Conservation (phyloP, 2,329 filamentous ascomycete genomes). For the Acephala macrosclerotiorum region DNA sequence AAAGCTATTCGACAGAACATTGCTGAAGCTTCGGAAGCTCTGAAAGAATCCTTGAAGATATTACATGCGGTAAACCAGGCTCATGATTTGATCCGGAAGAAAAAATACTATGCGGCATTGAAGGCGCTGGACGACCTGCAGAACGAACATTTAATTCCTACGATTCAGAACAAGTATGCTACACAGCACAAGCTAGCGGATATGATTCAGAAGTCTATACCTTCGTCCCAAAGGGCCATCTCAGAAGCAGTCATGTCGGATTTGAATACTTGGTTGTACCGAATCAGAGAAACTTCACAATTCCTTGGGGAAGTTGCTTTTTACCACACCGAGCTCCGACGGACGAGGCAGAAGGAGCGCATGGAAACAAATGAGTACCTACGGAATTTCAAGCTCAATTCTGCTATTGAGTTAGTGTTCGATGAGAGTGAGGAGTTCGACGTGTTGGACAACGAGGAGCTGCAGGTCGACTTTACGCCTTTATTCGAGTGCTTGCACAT, state of each 20-base stretch:
- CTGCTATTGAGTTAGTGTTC: conserved; percentile 91
- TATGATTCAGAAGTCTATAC: conserved; percentile 95
- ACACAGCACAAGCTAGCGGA: conserved; percentile 95
- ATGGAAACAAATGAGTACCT: conserved; percentile 79
- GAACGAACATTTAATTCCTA: conserved; percentile 85
- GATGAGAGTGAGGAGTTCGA: conserved; percentile 97
- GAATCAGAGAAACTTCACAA: conserved; percentile 94
- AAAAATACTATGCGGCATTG: conserved; percentile 94
- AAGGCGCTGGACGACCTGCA: conserved; percentile 95
- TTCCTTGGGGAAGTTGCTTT: conserved; percentile 96
- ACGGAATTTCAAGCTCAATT: conserved; percentile 88
- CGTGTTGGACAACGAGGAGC: conserved; percentile 91
- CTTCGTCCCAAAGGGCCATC: conserved; percentile 89
- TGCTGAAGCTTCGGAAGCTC: conserved; percentile 85
- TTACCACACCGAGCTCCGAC: conserved; percentile 90
- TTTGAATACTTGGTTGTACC: conserved; percentile 94
- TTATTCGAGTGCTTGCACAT: conserved; percentile 96
- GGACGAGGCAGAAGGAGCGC: conserved; percentile 83
- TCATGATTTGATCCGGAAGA: conserved; percentile 88
- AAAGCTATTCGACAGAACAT: conserved; percentile 94
- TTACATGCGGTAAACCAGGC: conserved; percentile 92
- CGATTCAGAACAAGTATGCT: conserved; percentile 81
- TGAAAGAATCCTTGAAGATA: conserved; percentile 92
- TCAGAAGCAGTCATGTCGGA: conserved; percentile 97
- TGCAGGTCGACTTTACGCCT: conserved; percentile 93